Conservation (phyloP, 495 filamentous ascomycete species). For the Neurospora sp. region DNA sequence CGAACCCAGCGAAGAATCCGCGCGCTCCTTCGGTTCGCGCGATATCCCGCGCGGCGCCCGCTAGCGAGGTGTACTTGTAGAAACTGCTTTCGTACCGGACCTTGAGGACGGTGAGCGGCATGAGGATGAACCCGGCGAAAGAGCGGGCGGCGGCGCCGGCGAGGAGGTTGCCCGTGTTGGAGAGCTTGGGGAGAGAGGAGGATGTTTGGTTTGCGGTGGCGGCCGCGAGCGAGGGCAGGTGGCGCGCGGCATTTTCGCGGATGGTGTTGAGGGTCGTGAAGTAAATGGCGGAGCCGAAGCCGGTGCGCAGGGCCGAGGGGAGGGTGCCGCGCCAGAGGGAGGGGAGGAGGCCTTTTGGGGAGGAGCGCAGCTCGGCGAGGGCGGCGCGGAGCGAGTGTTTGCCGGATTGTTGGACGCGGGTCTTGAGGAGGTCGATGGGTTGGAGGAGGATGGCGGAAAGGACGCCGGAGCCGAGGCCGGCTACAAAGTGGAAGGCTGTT, state of each 20-base stretch:
- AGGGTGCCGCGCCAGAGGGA: constrained; percentile 92
- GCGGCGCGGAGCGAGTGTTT: constrained; percentile 53
- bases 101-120: constrained; percentile 95
- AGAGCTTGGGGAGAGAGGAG: constrained; percentile 73
- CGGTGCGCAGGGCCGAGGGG: constrained; percentile 84
- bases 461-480: constrained; percentile 79
- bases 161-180: constrained; percentile 72
- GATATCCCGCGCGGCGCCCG: constrained; percentile 65
- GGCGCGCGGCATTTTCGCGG: constrained; percentile 55
- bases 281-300: constrained; percentile 87
- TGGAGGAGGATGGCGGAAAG: constrained; percentile 84
- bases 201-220: constrained; percentile 37
- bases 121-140: constrained; percentile 79
- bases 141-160: constrained; percentile 78
- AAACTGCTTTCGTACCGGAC: constrained; percentile 84
- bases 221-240: constrained; percentile 26
- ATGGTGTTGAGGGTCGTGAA: constrained; percentile 82
- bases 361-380: constrained; percentile 57
- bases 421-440: constrained; percentile 95
- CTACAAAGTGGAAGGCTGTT: constrained; percentile 70
- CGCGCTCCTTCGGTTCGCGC: constrained; percentile 59
- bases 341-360: constrained; percentile 41
- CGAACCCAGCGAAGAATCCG: constrained; percentile 89
- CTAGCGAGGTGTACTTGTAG: constrained; percentile 75
- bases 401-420: constrained; percentile 75